Evolutionary conservation across 2,329 filamentous ascomycete species (phyloP).

Genomic region (Pyrenophora teres): DNA sequence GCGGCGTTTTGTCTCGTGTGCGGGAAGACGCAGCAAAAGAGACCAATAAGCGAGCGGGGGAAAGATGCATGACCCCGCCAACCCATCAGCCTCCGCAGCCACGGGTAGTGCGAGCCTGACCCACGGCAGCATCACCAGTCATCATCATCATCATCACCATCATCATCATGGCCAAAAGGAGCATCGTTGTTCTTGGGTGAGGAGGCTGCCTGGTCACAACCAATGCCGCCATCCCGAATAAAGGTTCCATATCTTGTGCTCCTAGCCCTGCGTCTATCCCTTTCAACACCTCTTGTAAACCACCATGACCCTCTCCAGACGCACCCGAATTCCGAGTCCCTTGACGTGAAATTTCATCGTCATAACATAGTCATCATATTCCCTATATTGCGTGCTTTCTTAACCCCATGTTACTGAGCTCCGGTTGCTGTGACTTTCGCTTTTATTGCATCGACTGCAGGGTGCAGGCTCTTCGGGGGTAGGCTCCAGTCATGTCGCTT

Average conservation of each 20-base stretch:
- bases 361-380: too few relatives aligned
- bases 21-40: not conserved
- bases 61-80: constrained; percentile 20
- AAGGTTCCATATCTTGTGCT: too few relatives aligned
- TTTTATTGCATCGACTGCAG: constrained; percentile 34
- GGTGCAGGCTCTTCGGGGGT: constrained; percentile 40
- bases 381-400: too few relatives aligned
- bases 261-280: too few relatives aligned
- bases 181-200: constrained; percentile 56
- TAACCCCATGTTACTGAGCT: not conserved
- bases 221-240: not conserved
- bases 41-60: constrained; percentile 24
- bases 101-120: not conserved
- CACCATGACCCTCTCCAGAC: too few relatives aligned
- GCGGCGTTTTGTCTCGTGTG: constrained; percentile 25
- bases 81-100: constrained; percentile 1
- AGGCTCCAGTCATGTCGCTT: constrained; percentile 37
- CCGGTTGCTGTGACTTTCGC: not conserved
- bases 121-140: constrained; percentile 10
- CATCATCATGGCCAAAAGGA: constrained; percentile 20
- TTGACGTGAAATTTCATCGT: too few relatives aligned
- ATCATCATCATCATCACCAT: not conserved
- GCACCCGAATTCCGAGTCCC: too few relatives aligned
- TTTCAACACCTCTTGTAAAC: too few relatives aligned
- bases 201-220: constrained; percentile 22